These are phyloP conservation scores for Chaetomiaceae sp. DNA, from an alignment of 2,329 filamentous ascomycete genomes.

Conservation along the genomic window DNA sequence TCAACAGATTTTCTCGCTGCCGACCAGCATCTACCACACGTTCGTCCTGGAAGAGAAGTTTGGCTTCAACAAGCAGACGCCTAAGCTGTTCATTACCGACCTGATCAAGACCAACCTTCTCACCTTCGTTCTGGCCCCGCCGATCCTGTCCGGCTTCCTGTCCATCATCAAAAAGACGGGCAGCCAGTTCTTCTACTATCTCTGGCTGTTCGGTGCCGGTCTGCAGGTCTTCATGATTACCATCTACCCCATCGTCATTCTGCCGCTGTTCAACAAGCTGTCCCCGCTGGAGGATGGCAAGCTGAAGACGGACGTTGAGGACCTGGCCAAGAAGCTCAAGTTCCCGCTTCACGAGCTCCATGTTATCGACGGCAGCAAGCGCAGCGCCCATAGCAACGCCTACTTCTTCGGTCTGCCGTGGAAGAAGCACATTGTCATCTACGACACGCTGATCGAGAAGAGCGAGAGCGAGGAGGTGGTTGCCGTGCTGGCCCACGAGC, in stretches of 20 bases:
- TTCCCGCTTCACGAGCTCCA: conserved; percentile 92
- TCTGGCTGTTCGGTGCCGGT: conserved; percentile 86
- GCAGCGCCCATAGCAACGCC: conserved; percentile 81
- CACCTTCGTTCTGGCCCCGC: conserved; percentile 70
- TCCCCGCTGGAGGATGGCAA: conserved; percentile 82
- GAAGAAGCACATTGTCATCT: conserved; percentile 99
- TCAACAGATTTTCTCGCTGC: conserved; percentile 72
- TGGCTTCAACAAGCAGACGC: conserved; percentile 97
- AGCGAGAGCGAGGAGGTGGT: conserved; percentile 87
- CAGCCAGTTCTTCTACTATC: conserved; percentile 93
- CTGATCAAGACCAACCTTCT: conserved; percentile 87
- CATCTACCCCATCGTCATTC: conserved; percentile 88
- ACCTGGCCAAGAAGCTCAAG: conserved; percentile 71
- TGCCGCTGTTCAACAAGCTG: conserved; percentile 97
- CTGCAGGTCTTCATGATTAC: conserved; percentile 94
- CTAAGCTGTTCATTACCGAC: conserved; percentile 80
- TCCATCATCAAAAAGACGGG: conserved; percentile 93
- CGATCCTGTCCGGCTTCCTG: conserved; percentile 86
- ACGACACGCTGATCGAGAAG: conserved; percentile 96
- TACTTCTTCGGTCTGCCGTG: conserved; percentile 97
- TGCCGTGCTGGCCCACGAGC: conserved; percentile 88
- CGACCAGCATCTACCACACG: conserved; percentile 81
- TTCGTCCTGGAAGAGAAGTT: conserved; percentile 96
- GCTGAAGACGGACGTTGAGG: conserved; percentile 83
- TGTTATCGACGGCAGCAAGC: conserved; percentile 89